These are phyloP conservation scores for Leishmania turanica DNA, from an alignment of 208 protist genomes.

Conservation along the genomic window DNA sequence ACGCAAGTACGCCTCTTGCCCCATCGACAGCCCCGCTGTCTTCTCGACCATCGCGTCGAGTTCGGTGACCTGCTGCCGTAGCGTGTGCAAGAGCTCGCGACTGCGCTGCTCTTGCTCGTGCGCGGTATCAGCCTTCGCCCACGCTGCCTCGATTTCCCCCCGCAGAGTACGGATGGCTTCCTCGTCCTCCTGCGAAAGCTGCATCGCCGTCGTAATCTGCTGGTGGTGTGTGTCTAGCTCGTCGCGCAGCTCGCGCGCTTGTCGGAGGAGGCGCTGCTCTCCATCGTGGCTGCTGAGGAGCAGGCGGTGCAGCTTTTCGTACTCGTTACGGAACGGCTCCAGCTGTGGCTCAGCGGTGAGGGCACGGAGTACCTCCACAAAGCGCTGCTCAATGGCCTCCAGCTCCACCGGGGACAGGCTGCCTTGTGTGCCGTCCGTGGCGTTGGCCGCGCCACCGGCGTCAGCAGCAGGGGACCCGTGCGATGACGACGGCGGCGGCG, in stretches of 20 bases:
- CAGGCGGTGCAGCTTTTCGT: conserved; percentile 97
- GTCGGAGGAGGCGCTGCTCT: conserved; percentile 96
- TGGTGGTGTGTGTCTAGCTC: conserved; percentile 95
- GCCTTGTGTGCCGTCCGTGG: conserved; percentile 6
- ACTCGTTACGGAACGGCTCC: conserved; percentile 96
- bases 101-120: conserved; percentile 97
- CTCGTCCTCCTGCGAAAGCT: conserved; percentile 97
- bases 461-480: neutral
- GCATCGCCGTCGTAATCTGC: conserved; percentile 97
- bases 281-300: conserved; percentile 97
- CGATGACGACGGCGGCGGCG: neutral
- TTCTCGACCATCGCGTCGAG: conserved; percentile 95
- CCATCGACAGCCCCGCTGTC: conserved; percentile 90
- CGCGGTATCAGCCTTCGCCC: conserved; percentile 97
- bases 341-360: conserved; percentile 95
- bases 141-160: conserved; percentile 97
- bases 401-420: conserved; percentile 68
- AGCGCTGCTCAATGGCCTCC: conserved; percentile 95
- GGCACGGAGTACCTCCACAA: conserved; percentile 92
- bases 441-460: neutral
- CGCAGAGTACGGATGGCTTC: conserved; percentile 94
- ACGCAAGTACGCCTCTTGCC: conserved; percentile 95
- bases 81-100: conserved; percentile 93
- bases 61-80: conserved; percentile 96
- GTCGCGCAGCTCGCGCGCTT: conserved; percentile 93